Evolutionary conservation across 352 stramenopile species (phyloP).

Genomic region (Phytopythium delawarense): DNA sequence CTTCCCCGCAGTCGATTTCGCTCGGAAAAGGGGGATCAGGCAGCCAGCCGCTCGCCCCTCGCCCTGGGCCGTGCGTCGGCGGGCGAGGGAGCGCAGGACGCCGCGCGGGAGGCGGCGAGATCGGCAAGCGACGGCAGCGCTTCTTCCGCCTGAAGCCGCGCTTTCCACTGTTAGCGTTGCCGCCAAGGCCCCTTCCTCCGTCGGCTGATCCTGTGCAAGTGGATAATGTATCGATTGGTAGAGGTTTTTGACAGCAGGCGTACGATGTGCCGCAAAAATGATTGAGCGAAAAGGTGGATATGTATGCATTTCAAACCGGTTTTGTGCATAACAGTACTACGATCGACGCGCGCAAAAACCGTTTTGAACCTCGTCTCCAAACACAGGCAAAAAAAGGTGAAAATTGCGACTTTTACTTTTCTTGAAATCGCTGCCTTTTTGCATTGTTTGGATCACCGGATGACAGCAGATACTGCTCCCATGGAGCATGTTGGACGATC

Average conservation of each 20-base stretch:
- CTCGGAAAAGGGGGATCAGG: not conserved
- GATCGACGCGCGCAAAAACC: constrained; percentile 7
- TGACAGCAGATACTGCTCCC: no score
- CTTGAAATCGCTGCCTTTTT: not conserved
- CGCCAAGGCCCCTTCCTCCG: not conserved
- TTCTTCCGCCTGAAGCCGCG: constrained; percentile 1
- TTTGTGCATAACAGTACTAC: constrained; percentile 6
- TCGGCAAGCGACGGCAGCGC: not conserved
- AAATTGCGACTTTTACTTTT: not conserved
- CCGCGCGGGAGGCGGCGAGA: not conserved
- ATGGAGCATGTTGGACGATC: no score
- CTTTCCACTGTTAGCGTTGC: not conserved
- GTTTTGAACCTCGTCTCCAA: not conserved
- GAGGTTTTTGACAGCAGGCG: not conserved
- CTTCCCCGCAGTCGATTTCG: not conserved
- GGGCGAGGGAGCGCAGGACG: not conserved
- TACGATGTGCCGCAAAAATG: constrained; percentile 3
- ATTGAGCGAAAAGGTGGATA: not conserved
- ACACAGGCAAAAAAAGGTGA: not conserved
- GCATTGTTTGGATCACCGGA: not conserved
- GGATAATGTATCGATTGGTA: not conserved
- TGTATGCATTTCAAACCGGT: constrained; percentile 12
- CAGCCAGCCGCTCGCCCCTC: not conserved
- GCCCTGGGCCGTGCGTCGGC: not conserved
- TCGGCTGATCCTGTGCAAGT: not conserved